A percentile compares a stretch with the other conserved stretches of the same genome.
Conservation (phyloP, 1,284 basidiomycete species). For the Malassezia slooffiae region DNA sequence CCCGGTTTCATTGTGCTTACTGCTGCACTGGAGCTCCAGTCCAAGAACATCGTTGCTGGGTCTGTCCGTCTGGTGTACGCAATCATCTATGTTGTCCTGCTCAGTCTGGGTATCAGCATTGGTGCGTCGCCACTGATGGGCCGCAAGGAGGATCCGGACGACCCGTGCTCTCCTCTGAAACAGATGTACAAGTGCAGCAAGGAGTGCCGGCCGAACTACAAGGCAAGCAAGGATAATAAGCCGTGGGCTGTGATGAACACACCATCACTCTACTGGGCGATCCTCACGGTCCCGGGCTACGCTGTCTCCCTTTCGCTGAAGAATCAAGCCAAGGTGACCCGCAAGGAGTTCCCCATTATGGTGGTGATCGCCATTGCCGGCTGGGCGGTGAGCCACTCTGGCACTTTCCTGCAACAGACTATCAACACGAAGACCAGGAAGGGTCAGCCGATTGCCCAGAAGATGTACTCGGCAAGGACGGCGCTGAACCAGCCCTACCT, state of each 20-base stretch:
- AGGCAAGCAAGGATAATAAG: background rate
- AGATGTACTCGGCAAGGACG: slow-evolving; percentile 18
- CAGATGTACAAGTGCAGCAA: background rate
- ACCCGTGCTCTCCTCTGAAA: background rate
- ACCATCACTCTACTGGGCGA: slow-evolving; percentile 48
- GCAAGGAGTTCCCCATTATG: slow-evolving; percentile 59
- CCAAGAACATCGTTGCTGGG: slow-evolving; percentile 42
- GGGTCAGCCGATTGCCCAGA: background rate
- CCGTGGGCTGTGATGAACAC: too few relatives aligned
- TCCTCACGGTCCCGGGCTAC: slow-evolving; percentile 69
- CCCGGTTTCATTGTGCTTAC: slow-evolving; percentile 54
- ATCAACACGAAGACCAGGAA: background rate
- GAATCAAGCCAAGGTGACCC: slow-evolving; percentile 59
- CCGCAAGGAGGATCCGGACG: background rate
- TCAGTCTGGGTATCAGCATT: slow-evolving; percentile 32
- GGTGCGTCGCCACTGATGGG: slow-evolving; percentile 21
- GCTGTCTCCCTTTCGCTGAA: slow-evolving; percentile 63
- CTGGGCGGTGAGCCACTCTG: slow-evolving; percentile 52
- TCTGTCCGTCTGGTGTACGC: slow-evolving; percentile 74
- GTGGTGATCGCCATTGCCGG: slow-evolving; percentile 64
- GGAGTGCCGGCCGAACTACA: too few relatives aligned
- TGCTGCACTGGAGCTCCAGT: slow-evolving; percentile 64
- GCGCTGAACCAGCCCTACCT: slow-evolving; percentile 33
- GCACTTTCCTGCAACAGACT: background rate
- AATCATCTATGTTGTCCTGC: slow-evolving; percentile 57